Base-by-base conservation (phyloP, 306 rosid genomes). In the Delonix regia region DNA sequence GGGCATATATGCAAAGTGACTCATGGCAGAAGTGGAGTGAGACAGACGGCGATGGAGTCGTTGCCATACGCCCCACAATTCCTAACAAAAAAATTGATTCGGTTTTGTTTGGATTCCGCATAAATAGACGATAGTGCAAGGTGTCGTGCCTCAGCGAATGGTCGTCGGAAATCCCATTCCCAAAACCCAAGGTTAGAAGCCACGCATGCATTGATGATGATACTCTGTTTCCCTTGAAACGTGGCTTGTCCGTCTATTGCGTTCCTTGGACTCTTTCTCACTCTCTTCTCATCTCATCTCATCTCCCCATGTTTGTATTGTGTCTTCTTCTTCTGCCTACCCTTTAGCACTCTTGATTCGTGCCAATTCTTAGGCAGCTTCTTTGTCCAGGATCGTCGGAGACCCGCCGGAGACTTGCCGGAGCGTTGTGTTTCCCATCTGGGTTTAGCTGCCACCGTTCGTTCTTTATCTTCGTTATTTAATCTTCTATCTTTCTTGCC, bases 401-500 rank as follows among this genome's bases (percentile, higher is more conserved):
- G 34, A 4, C 33, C 4, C 33, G 33, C 33, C 33, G 33, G 33
- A 30, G 33, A 1, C 33, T 30, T 30, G 33, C 71, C 18, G 49
- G 30, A 42, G 34, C 55, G 7, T 10, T 19, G 51, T 34, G 36
- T 53, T 34, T 36, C 59, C 16, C 59, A 25, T 30, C 39, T 69
- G 24, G 8, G 18, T 30, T 55, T 52, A 64, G 10, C 61, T 36
- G 30, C 34, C 79, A 7, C 77, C 45, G 5, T 75, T 75, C 15
- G 1, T 64, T 76, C 4, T 47, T 27, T 77, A 76, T 80, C 79
- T 84, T 47, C 3, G 87, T 82, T 80, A 80, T 76, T 75, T 24
- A 7, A 1, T 11, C 45, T 56, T 80, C 76, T 64, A 30, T 30
- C 33, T 30, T 30, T 30, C 33, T 4, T 64, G 39, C 9, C 36